Base-by-base conservation (phyloP, 257 asterid species). In the Solanum dulcamara region DNA sequence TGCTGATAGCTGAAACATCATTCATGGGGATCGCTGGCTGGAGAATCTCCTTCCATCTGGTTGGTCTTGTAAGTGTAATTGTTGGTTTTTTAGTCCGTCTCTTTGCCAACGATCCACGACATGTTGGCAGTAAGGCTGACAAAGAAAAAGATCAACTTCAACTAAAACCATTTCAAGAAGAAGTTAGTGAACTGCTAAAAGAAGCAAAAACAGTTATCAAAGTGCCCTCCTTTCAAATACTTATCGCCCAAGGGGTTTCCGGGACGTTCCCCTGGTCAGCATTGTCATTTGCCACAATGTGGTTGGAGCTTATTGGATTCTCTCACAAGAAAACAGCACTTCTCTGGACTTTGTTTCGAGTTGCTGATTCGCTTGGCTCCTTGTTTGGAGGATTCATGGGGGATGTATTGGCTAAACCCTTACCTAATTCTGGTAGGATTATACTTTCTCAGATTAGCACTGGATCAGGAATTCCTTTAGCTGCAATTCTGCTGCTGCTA, bases 311-410 rank as follows among this genome's bases (percentile, higher is more conserved):
- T 46, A 5, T 80, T 0, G 87, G 87, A 3, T 85, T 85, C 81
- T 83, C 98, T 59, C 99, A 94, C 84, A 87, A 88, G 88, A 85
- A 81, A 33, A 94, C 99, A 0, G 99, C 98, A 0, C 62, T 86
- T 1, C 89, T 96, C 10, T 89, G 90, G 94, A 91, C 95, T 1
- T 22, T 93, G 68, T 96, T 96, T 80, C 87, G 85, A 38, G 88
- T 92, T 57, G 96, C 98, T 20, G 89, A 89, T 26, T 93, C 98
- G 1, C 35, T 94, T 30, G 98, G 98, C 20, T 92, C 94, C 9
- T 85, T 96, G 86, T 91, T 94, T 81, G 98, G 99, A 15, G 99
- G 99, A 40, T 91, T 86, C 83, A 91, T 93, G 96, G 99, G 98
- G 17, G 99, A 96, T 81, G 6, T 82, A 10, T 90, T 96, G 55